A percentile compares a stretch with the other conserved stretches of the same genome.
Evolutionary conservation across 441 rosid species (phyloP).

Genomic region (Breynia disticha): DNA sequence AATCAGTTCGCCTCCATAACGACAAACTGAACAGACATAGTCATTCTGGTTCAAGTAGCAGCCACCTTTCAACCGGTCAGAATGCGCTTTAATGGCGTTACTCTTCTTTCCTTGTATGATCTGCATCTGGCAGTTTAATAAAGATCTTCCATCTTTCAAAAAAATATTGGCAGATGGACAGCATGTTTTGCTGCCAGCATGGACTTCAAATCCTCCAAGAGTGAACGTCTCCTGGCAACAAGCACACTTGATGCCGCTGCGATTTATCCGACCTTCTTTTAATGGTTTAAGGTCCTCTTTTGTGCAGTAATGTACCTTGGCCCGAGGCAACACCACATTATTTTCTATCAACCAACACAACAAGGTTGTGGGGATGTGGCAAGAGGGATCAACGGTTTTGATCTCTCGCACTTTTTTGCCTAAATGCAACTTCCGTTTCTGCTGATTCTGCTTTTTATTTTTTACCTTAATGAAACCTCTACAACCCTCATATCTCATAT

Average conservation of each 20-base stretch:
- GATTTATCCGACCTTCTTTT: conserved; percentile 46
- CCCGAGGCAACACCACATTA: conserved; percentile 48
- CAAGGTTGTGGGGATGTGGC: conserved; percentile 40
- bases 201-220: conserved; percentile 42
- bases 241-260: conserved; percentile 57
- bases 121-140: conserved; percentile 55
- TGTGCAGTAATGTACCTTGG: conserved; percentile 32
- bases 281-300: conserved; percentile 22
- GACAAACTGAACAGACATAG: conserved; percentile 49
- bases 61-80: conserved; percentile 14
- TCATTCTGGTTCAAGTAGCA: conserved; percentile 20
- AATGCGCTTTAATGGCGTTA: conserved; percentile 15
- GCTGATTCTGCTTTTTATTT: conserved; percentile 9
- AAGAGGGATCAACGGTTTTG: conserved; percentile 21
- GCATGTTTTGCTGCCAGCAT: conserved; percentile 32
- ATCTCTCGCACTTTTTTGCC: conserved; percentile 43
- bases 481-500: too few species aligned
- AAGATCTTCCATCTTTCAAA: conserved; percentile 75
- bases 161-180: conserved; percentile 45
- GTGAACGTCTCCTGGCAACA: conserved; percentile 49
- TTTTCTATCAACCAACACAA: conserved; percentile 76
- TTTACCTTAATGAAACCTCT: neutral
- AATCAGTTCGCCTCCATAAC: conserved; percentile 47
- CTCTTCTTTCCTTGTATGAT: conserved; percentile 21
- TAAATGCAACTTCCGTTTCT: conserved; percentile 24